Conservation (phyloP, 176 grass and related monocot genomes). For the Rhynchospora pubera region DNA sequence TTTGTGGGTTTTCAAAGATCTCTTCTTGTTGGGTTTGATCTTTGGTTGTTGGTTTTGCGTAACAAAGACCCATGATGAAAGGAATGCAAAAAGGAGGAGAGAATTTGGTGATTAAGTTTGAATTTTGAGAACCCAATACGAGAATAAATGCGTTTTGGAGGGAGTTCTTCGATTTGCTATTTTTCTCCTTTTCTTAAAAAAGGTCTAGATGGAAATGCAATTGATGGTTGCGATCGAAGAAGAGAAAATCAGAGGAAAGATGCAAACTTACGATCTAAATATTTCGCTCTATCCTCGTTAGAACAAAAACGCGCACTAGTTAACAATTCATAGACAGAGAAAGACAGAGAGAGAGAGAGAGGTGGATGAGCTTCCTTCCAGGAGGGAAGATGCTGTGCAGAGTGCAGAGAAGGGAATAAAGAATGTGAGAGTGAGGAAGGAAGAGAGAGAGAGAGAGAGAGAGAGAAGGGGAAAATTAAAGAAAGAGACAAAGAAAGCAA, state of each 20-base stretch:
- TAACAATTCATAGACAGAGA: conserved; percentile 20
- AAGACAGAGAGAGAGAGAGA: conserved; percentile 33
- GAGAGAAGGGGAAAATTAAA: background rate
- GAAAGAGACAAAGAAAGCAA: conserved; percentile 11
- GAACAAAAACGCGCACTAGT: background rate
- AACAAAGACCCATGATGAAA: conserved; percentile 56
- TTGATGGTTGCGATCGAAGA: background rate
- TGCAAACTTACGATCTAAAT: background rate
- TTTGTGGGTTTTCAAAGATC: conserved; percentile 21
- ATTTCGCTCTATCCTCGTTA: no score
- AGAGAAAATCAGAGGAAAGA: conserved; percentile 23
- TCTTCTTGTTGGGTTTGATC: conserved; percentile 24
- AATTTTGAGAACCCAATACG: conserved; percentile 23
- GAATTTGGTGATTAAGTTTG: background rate
- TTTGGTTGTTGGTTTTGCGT: conserved; percentile 40
- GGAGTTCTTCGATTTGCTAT: background rate
- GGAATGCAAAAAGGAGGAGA: conserved; percentile 13
- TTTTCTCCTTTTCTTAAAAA: background rate
- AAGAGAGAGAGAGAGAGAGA: no score
- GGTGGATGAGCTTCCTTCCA: conserved; percentile 40
- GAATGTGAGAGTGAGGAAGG: conserved; percentile 28
- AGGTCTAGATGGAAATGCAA: conserved; percentile 14
- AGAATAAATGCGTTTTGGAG: conserved; percentile 3
- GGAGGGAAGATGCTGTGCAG: background rate
- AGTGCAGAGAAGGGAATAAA: conserved; percentile 19